Base-by-base conservation (phyloP, 108 stramenopile genomes). In the Skeletonema menzelii region DNA sequence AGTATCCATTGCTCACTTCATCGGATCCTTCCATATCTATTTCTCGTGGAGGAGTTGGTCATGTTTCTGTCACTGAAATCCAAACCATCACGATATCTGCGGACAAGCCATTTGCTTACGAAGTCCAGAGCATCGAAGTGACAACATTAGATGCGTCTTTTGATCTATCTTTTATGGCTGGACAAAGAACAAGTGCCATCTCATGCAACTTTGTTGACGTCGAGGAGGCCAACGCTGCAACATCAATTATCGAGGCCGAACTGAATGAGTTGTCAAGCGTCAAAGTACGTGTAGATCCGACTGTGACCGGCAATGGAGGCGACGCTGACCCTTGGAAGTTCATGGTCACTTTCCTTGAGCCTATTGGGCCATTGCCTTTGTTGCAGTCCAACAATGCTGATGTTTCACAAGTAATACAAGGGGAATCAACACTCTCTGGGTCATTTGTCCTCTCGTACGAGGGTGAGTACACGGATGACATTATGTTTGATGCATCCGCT, bases 371-470 rank as follows among this genome's bases (percentile, higher is more conserved):
- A 27, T 82, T 92, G 14, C 67, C 84, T 13, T 58, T 78, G 20
- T 47, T 82, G 17, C 8, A 65, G 14, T 82, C 82, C 10, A 53
- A 74, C 28, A 72, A 68, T 74, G 77, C 67, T 6, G 66, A 67
- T 12, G 65, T 78, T 19, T 24, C 38, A 11, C 72, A 82, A 75
- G 34, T 68, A 11, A 56, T 80, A 6, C 82, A 87, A 67, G 92
- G 92, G 2, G 56, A 63, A 15, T 82, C 87, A 7, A 75, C 88
- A 2, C 66, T 93, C 19, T 19, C 28, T 14, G 95, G 95, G 6
- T 88, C 91, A 6, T 73, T 94, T 65, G 86, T 89, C 7, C 73
- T 96, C 6, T 76, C 80, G 6, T 94, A 87, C 62, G 78, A 85
- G 58, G 86, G 83, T 12, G 76, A 63, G 2, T 89, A 82, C 44